phyloP scores from a whole-genome alignment of 805 yeast species.

The Saccharomycopsis olivae region DNA sequence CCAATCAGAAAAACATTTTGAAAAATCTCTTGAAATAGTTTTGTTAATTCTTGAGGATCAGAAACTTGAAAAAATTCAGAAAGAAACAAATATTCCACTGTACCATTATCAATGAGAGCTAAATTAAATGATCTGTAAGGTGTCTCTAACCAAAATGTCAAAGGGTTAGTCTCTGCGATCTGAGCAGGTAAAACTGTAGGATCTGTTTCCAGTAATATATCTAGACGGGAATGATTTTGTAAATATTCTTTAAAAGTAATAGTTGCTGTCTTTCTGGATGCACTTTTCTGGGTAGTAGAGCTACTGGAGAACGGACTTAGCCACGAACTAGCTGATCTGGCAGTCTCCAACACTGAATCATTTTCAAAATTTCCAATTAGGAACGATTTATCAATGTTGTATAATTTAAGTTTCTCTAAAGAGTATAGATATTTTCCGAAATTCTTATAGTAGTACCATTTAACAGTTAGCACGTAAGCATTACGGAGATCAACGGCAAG shows the following conservation, averaged over 20 bases:
- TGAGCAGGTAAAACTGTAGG: conserved; percentile 68
- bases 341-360: not conserved
- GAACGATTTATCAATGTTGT: conserved; percentile 42
- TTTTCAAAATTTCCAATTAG: conserved; percentile 39
- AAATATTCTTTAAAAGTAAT: conserved; percentile 40
- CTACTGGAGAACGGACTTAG: conserved; percentile 10
- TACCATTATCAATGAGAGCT: conserved; percentile 65
- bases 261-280: conserved; percentile 11
- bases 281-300: conserved; percentile 2
- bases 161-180: conserved; percentile 69
- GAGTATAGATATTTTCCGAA: conserved; percentile 71
- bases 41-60: conserved; percentile 25
- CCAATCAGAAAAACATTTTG: conserved; percentile 43
- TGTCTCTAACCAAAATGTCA: conserved; percentile 58
- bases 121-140: conserved; percentile 63
- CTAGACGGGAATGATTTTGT: conserved; percentile 46
- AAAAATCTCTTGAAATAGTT: conserved; percentile 31
- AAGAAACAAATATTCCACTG: conserved; percentile 67
- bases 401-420: conserved; percentile 49
- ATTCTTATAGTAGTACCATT: conserved; percentile 81
- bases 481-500: conserved; percentile 62
- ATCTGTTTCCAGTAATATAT: conserved; percentile 44
- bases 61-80: conserved; percentile 56
- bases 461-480: conserved; percentile 83
- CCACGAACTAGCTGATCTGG: conserved; percentile 10